Percentiles rank a stretch among this genome's conserved stretches.
Conservation (phyloP, 2,329 filamentous ascomycete species). For the Fusarium piperis region DNA sequence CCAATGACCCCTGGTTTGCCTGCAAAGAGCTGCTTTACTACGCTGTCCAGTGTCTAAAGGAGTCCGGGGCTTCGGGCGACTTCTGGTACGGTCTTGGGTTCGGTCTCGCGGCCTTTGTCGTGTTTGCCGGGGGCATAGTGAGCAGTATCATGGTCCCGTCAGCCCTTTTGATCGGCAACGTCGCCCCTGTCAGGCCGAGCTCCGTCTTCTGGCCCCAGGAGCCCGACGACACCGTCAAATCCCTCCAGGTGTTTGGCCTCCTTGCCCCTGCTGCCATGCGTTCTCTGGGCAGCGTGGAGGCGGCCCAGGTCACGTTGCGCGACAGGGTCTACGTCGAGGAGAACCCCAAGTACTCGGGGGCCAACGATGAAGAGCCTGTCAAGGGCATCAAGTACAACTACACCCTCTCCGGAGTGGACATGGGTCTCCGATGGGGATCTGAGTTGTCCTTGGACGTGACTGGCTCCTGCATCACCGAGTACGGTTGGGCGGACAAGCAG, state of each 20-base stretch:
- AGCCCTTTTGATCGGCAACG: background rate
- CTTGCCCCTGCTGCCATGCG: background rate
- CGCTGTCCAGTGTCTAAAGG: background rate
- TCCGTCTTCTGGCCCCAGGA: background rate
- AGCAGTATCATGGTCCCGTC: background rate
- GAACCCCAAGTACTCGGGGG: background rate
- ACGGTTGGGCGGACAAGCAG: background rate
- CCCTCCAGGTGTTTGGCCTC: background rate
- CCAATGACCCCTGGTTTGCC: background rate
- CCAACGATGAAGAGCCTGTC: background rate
- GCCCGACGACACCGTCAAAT: background rate
- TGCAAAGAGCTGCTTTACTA: background rate
- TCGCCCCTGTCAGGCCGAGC: background rate
- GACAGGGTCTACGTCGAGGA: background rate
- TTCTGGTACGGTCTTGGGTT: background rate
- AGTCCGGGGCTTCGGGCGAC: background rate
- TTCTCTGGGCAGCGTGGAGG: background rate
- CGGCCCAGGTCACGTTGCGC: background rate
- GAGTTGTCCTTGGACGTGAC: background rate
- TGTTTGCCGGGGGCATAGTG: background rate
- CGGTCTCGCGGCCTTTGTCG: background rate
- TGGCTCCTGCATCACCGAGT: background rate
- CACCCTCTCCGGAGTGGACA: background rate
- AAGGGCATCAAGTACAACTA: background rate
- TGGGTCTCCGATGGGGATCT: background rate